phyloP scores from a whole-genome alignment of 805 yeast genomes.

The Pichia paraexigua region DNA sequence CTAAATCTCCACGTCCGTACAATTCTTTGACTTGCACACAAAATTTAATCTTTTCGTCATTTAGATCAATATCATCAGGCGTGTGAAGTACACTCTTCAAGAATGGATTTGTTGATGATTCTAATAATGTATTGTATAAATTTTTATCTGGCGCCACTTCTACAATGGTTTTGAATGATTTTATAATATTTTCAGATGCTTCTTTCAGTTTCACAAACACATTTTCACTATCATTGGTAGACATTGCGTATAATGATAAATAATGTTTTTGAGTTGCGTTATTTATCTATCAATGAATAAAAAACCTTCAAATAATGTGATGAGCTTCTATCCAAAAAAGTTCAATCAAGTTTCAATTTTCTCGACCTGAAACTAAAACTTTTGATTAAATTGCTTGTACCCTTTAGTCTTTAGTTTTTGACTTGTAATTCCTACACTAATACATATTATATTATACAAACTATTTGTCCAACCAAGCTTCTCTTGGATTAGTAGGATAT shows the following conservation, averaged over 20 bases:
- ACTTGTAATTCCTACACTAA: too few relatives aligned
- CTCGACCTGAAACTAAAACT: too few relatives aligned
- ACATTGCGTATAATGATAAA: neutral
- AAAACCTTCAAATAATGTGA: too few relatives aligned
- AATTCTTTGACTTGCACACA: slow-evolving; percentile 53
- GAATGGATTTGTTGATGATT: slow-evolving; percentile 22
- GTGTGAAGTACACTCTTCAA: slow-evolving; percentile 1
- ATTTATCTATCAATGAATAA: too few relatives aligned
- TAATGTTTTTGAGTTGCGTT: too few relatives aligned
- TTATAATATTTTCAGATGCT: slow-evolving; percentile 4
- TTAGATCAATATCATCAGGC: slow-evolving; percentile 31
- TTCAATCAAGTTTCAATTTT: too few relatives aligned
- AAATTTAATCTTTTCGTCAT: slow-evolving; percentile 45
- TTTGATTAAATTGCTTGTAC: too few relatives aligned
- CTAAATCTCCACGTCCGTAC: slow-evolving; percentile 38
- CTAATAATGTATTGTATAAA: slow-evolving; percentile 3
- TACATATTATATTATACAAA: neutral
- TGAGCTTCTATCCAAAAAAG: too few relatives aligned
- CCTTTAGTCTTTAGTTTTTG: too few relatives aligned
- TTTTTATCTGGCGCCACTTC: slow-evolving; percentile 10
- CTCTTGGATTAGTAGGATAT: slow-evolving; percentile 17
- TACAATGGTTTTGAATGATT: slow-evolving; percentile 3
- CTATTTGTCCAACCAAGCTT: slow-evolving; percentile 23
- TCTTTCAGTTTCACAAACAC: slow-evolving; percentile 6
- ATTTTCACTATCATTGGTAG: neutral